Evolutionary conservation across 805 yeast species (phyloP).

Genomic region (Candida rishiriensis): DNA sequence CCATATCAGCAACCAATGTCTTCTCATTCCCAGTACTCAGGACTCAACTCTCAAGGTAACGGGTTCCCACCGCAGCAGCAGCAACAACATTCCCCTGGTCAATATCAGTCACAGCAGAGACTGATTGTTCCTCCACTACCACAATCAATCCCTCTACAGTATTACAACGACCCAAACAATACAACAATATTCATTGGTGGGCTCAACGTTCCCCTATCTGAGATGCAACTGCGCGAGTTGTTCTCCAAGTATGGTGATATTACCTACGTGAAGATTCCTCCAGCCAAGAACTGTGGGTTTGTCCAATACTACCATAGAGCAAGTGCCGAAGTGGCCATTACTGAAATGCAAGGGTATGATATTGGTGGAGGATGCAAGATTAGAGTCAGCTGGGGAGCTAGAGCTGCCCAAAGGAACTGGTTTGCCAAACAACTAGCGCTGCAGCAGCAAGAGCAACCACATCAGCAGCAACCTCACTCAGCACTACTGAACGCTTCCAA

Average conservation of each 20-base stretch:
- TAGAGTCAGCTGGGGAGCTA: slow-evolving; percentile 81
- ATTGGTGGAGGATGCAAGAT: slow-evolving; percentile 74
- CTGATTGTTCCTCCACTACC: slow-evolving; percentile 25
- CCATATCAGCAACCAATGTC: slow-evolving; percentile 33
- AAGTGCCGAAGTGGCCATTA: slow-evolving; percentile 81
- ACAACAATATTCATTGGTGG: slow-evolving; percentile 82
- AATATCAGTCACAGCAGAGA: slow-evolving; percentile 9
- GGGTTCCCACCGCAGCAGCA: slow-evolving; percentile 6
- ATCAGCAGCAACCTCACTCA: slow-evolving; percentile 3
- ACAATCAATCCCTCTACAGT: slow-evolving; percentile 46
- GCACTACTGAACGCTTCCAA: not conserved
- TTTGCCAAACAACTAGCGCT: slow-evolving; percentile 30
- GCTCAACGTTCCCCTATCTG: slow-evolving; percentile 52
- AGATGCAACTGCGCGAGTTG: slow-evolving; percentile 54
- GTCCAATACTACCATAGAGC: slow-evolving; percentile 74
- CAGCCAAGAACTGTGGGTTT: slow-evolving; percentile 77
- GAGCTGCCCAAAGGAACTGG: slow-evolving; percentile 43
- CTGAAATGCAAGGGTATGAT: slow-evolving; percentile 85
- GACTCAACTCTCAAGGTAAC: too few relatives aligned
- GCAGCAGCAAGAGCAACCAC: slow-evolving; percentile 22
- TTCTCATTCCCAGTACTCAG: not conserved
- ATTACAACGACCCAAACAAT: slow-evolving; percentile 69
- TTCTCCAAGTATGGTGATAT: slow-evolving; percentile 71
- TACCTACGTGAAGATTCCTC: slow-evolving; percentile 73
- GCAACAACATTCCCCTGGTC: slow-evolving; percentile 12